Evolutionary conservation across 2,329 filamentous ascomycete genomes (phyloP), one percentile per base, ranked within the genome.

Genomic region (Fusarium pseudocircinatum): DNA sequence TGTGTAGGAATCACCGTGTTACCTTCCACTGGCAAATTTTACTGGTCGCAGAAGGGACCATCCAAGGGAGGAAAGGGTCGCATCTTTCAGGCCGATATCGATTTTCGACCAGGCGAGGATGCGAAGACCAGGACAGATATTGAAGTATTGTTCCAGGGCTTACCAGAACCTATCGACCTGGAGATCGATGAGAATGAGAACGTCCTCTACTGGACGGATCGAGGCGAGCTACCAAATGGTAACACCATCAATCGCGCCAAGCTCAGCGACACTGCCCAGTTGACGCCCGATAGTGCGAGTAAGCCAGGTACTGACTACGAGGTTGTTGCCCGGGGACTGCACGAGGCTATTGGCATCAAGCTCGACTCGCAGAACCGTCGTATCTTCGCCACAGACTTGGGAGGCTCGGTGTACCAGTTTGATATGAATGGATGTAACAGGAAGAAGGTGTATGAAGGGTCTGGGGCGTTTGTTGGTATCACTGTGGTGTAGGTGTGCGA

Each of bases 391-490:
- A 66, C 63, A 0, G 63, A 66, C 1, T 3, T 65, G 4, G 60
- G 63, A 39, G 63, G 63, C 16, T 57, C 60, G 1, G 47, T 66
- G 28, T 66, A 66, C 18, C 32, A 65, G 30, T 42, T 65, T 26
- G 60, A 65, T 22, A 39, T 65, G 26, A 49, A 65, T 10, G 60
- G 60, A 1, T 24, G 49, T 2, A 50, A 47, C 34, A 46, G 2
- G 15, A 53, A 10, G 30, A 39, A 22, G n/a, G 7, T 68, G 0
- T 67, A 47, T 8, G 44, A 47, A 32, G 46, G 22, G 5, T 13
- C 22, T 10, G 18, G 54, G 1, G 40, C 36, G 0, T 47, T 53
- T 6, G 20, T 16, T 4, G 63, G 30, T 0, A 67, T 61, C 1
- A 66, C 42, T 4, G 6, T 50, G 7, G 56, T 42, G 6, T 53